Evolutionary conservation across 805 yeast genomes (phyloP).

Genomic region (Kodamaea jinghongensis): DNA sequence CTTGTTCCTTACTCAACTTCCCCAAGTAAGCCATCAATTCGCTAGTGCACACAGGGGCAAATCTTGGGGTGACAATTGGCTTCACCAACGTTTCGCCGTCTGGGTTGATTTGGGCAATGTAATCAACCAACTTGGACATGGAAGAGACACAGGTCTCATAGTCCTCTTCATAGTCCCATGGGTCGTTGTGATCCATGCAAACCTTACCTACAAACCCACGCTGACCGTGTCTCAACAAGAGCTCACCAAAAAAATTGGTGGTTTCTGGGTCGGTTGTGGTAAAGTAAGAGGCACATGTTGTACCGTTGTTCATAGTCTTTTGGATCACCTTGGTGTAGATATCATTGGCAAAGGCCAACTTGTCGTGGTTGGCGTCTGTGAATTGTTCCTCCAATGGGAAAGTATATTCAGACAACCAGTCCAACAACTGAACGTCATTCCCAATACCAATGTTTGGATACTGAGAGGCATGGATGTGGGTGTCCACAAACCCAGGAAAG

Average conservation of each 20-base stretch:
- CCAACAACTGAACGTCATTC: constrained; percentile 77
- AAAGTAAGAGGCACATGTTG: constrained; percentile 89
- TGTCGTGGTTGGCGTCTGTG: constrained; percentile 23
- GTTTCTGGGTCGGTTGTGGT: constrained; percentile 83
- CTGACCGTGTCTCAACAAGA: constrained; percentile 68
- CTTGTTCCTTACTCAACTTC: constrained; percentile 42
- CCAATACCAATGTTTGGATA: constrained; percentile 57
- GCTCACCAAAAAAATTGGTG: constrained; percentile 71
- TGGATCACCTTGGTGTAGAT: constrained; percentile 68
- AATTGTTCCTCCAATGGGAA: constrained; percentile 83
- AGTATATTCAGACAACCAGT: constrained; percentile 86
- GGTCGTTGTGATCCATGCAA: constrained; percentile 82
- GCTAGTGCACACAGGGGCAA: constrained; percentile 83
- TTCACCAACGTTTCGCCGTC: constrained; percentile 43
- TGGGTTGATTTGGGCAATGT: constrained; percentile 55
- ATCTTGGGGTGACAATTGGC: constrained; percentile 88
- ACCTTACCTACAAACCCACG: constrained; percentile 90
- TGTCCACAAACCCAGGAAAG: constrained; percentile 50
- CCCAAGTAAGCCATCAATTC: constrained; percentile 65
- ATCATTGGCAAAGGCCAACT: constrained; percentile 50
- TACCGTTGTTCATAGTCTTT: constrained; percentile 74
- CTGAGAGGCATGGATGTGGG: constrained; percentile 47
- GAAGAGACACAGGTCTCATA: constrained; percentile 51
- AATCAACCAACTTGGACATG: constrained; percentile 55
- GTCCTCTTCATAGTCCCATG: constrained; percentile 60